Evolutionary conservation across 1,284 basidiomycete genomes (phyloP), one percentile per base, ranked within the genome.

Genomic region (Cystobasidium slooffiae): DNA sequence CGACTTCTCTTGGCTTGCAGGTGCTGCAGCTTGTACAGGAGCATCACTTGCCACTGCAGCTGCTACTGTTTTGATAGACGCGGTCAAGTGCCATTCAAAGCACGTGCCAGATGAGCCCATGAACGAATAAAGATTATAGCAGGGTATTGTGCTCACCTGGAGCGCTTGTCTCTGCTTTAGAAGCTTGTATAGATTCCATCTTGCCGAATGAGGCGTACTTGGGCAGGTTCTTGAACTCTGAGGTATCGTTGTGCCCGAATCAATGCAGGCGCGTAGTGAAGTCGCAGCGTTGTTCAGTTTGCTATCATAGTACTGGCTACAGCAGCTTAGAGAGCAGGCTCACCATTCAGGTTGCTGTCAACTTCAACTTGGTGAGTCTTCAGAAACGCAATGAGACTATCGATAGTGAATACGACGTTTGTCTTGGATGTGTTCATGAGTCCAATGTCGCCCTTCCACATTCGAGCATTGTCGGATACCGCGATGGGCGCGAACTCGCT

Each of bases 341-440:
- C 39, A 68, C 66, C 53, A 18, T 56, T 73, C 51, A 55, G 52
- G n/a, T 73, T 73, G 49, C 52, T 67, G 46, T 62, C 56, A 16
- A 67, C 56, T 39, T 74, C 64, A 22, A 74, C 22, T 16, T 49
- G 39, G 22, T 67, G 72, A 41, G 53, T 74, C 47, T 74, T 74
- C 65, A 74, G 64, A 46, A 59, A 68, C 5, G 24, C 56, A 24
- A 68, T 43, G 22, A 73, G 62, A n/a, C 46, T 58, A 22, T 65
- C 70, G 31, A 73, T 47, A 12, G 62, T 73, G 62, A 73, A 73
- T 14, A 65, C 62, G 9, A 73, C 70, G n/a, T n/a, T 46, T 2
- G 49, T 73, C 18, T 41, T 55, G 12, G 70, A 58, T 8, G 52
- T n/a, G 39, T 59, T 43, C 51, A 73, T 51, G 47, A 73, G 70